A percentile compares a stretch with the other conserved stretches of the same genome.
phyloP scores from a whole-genome alignment of 2,329 filamentous ascomycete species.

The Aaosphaeria arxii region DNA sequence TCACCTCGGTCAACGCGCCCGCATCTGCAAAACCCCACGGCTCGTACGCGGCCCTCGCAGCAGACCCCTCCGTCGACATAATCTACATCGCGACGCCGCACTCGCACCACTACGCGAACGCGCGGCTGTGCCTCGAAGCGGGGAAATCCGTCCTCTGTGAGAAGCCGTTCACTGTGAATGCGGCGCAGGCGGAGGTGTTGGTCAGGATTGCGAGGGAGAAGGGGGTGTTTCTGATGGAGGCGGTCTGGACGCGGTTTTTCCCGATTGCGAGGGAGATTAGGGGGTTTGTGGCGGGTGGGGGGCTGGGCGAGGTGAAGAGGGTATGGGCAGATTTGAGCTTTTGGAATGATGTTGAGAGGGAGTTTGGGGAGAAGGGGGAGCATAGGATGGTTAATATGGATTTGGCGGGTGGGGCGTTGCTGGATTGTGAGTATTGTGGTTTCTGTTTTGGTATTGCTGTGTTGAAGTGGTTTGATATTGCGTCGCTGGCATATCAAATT shows the following conservation, averaged over 20 bases:
- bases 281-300: conserved; percentile 54
- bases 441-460: too few species aligned
- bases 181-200: conserved; percentile 68
- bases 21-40: conserved; percentile 67
- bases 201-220: conserved; percentile 67
- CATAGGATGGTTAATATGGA: conserved; percentile 77
- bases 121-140: conserved; percentile 72
- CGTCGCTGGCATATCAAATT: neutral
- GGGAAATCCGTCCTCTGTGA: conserved; percentile 84
- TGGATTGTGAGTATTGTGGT: conserved; percentile 55
- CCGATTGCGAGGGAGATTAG: conserved; percentile 72
- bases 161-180: conserved; percentile 81
- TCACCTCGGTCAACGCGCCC: conserved; percentile 61
- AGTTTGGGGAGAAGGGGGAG: conserved; percentile 39
- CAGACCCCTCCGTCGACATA: conserved; percentile 72
- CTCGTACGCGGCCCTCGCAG: conserved; percentile 73
- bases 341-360: conserved; percentile 55
- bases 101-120: conserved; percentile 85
- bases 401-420: conserved; percentile 72
- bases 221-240: conserved; percentile 45
- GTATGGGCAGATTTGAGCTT: conserved; percentile 55
- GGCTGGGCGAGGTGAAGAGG: conserved; percentile 51
- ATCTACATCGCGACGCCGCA: conserved; percentile 85
- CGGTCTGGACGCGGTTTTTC: conserved; percentile 83
- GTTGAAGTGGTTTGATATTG: too few species aligned